These are phyloP conservation scores for Diatrype stigma DNA, from an alignment of 2,329 filamentous ascomycete species.

Conservation along the genomic window DNA sequence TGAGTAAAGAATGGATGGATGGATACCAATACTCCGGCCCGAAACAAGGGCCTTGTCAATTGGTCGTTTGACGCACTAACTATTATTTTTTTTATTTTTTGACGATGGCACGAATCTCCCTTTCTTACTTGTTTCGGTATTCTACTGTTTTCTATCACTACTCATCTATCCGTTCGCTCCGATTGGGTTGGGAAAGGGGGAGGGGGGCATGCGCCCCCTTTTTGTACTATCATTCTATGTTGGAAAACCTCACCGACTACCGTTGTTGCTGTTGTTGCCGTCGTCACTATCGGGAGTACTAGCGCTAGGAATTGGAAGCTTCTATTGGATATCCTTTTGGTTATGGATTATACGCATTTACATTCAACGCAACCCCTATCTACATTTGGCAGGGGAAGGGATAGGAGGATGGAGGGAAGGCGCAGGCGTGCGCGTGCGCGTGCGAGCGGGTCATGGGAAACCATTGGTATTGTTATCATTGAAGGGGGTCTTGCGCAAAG, in stretches of 20 bases:
- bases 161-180: not conserved
- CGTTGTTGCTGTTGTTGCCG: too few species aligned
- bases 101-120: not conserved
- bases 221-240: not conserved
- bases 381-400: too few species aligned
- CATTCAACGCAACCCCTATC: too few species aligned
- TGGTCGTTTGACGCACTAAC: not conserved
- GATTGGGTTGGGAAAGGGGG: not conserved
- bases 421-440: too few species aligned
- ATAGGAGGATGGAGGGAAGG: too few species aligned
- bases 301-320: too few species aligned
- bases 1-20: not conserved
- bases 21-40: not conserved
- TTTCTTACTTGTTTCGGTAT: not conserved
- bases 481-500: not conserved
- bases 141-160: not conserved
- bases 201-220: not conserved
- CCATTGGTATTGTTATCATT: too few species aligned
- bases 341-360: too few species aligned
- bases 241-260: too few species aligned
- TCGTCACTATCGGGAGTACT: not conserved
- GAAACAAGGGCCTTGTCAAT: not conserved
- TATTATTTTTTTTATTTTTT: not conserved
- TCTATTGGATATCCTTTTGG: too few species aligned
- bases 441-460: too few species aligned